A percentile compares a stretch with the other conserved stretches of the same genome.
Conservation (phyloP, 169 alveolate species). For the Cyclospora cayetanensis region DNA sequence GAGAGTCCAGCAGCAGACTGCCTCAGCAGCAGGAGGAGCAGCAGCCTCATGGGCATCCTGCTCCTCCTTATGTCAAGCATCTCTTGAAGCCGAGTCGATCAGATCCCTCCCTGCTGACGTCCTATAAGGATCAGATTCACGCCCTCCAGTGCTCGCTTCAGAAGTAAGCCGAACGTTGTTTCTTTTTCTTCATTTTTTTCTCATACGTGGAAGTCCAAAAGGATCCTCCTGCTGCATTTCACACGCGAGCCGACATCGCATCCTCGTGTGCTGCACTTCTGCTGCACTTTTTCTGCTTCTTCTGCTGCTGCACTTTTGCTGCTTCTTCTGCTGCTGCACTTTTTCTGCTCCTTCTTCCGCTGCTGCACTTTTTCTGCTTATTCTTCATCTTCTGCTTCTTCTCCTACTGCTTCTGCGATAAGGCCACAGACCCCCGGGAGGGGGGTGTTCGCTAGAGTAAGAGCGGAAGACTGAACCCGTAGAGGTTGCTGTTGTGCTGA, state of each 20-base stretch:
- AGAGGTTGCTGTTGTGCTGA: background rate
- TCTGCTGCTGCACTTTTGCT: background rate
- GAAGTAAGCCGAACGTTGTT: slow-evolving; percentile 30
- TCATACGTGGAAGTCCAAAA: too few relatives aligned
- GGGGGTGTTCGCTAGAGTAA: too few relatives aligned
- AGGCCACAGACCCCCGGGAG: too few relatives aligned
- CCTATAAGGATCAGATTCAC: slow-evolving; percentile 68
- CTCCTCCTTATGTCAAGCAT: slow-evolving; percentile 72
- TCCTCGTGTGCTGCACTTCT: background rate
- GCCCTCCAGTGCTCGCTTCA: slow-evolving; percentile 72
- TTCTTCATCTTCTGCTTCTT: too few relatives aligned
- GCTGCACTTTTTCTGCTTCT: background rate
- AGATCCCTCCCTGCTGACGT: slow-evolving; percentile 74
- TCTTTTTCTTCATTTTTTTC: too few relatives aligned
- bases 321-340: background rate
- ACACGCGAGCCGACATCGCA: too few relatives aligned
- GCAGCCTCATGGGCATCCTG: slow-evolving; percentile 41
- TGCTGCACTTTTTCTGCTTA: too few relatives aligned
- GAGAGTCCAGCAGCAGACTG: slow-evolving; percentile 13
- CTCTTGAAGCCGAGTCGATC: slow-evolving; percentile 72
- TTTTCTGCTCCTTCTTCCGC: background rate
- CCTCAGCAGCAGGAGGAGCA: slow-evolving; percentile 33
- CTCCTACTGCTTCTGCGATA: too few relatives aligned
- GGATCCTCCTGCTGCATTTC: too few relatives aligned
- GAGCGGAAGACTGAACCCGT: too few relatives aligned